Base-by-base conservation (phyloP, 495 filamentous ascomycete species). In the Daldinia concentrica region DNA sequence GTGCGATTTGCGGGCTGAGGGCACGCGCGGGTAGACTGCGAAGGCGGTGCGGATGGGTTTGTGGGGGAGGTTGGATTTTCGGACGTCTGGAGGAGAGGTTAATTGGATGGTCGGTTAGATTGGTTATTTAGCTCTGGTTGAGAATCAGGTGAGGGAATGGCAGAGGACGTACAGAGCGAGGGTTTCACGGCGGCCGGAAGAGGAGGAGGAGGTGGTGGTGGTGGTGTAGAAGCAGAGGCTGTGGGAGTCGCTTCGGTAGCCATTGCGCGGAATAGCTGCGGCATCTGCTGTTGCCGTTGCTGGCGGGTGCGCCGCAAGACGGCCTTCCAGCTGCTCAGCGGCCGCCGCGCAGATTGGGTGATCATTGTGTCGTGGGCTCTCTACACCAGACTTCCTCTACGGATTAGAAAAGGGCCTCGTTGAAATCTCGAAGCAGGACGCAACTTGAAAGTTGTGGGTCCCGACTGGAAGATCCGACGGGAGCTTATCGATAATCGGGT, bases 301-400 rank as follows among this genome's bases (percentile, higher is more conserved):
- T 65, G 65, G 32, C 83, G 71, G 54, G 78, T 77, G 62, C 80
- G 77, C 52, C 85, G 83, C 11, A 89, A 74, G 66, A 86, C 77
- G 24, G 86, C 82, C 80, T 89, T 89, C 79, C 90, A 87, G 82
- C 87, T 88, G 86, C 86, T 85, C 83, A 91, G 81, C 65, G 86
- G 90, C 88, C 88, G 88, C 78, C 88, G 77, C 62, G 86, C 79
- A 68, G 82, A 81, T 66, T 86, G 77, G 58, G 80, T 82, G 76
- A 90, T 89, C 90, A 92, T 92, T 58, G 73, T 81, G 75, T 43
- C 27, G n/a, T 5, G 3, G 30, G 14, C 22, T 48, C 52, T 34
- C 32, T 34, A 12, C 32, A 12, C 29, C 29, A 7, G 29, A 32
- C 29, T 32, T 8, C 32, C 9, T 34, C 9, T 34, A 11, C 32